These are phyloP conservation scores for Ceratocystis ficicola DNA, from an alignment of 2,329 filamentous ascomycete species.

Conservation along the genomic window DNA sequence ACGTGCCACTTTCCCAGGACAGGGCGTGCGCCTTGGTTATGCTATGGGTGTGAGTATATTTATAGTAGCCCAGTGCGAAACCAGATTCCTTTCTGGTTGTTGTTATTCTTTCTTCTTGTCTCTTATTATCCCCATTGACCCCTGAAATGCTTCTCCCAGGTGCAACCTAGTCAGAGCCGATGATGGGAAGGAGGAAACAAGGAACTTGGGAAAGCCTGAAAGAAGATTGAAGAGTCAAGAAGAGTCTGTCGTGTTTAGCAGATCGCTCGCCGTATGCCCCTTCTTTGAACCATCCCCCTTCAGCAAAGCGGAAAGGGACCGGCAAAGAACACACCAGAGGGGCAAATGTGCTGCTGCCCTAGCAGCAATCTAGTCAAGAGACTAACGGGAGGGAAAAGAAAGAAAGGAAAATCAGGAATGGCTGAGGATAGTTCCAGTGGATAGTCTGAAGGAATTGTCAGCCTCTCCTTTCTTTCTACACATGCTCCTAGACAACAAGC, in stretches of 20 bases:
- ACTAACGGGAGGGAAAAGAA: background rate
- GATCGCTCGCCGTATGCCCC: background rate
- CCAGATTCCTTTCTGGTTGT: background rate
- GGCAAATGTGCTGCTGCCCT: background rate
- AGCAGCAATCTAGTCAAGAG: background rate
- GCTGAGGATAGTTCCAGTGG: no score
- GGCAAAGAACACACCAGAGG: background rate
- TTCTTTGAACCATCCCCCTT: background rate
- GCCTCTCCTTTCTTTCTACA: background rate
- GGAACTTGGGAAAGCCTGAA: background rate
- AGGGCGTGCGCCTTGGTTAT: background rate
- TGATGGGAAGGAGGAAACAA: slow-evolving; percentile 5
- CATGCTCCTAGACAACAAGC: background rate
- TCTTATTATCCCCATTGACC: slow-evolving; percentile 9
- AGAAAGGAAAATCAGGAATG: background rate
- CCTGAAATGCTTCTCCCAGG: slow-evolving; percentile 9
- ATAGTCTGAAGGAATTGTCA: no score
- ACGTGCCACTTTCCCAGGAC: background rate
- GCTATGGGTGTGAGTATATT: background rate
- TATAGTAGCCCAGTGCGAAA: slow-evolving; percentile 2
- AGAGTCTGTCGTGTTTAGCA: background rate
- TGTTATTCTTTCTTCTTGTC: slow-evolving; percentile 9
- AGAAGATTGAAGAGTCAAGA: background rate
- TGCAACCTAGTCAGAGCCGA: slow-evolving; percentile 9
- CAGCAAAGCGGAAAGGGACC: background rate